Evolutionary conservation across 768 basidiomycete genomes (phyloP).

Genomic region (Podaxis sp.): DNA sequence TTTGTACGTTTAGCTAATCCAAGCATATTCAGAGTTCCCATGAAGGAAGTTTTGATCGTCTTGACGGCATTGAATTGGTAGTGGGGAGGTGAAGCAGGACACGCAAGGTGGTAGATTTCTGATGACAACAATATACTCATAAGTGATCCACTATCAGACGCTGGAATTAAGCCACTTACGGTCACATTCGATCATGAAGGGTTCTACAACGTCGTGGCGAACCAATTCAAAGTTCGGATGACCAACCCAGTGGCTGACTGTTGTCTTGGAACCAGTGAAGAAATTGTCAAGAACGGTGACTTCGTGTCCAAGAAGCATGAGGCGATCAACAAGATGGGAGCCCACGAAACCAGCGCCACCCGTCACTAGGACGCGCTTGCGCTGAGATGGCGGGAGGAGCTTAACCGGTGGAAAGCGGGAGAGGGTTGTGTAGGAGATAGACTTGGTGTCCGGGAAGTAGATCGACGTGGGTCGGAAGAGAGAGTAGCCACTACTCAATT

Average conservation of each 20-base stretch:
- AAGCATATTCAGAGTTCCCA: slow-evolving; percentile 98
- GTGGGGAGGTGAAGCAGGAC: slow-evolving; percentile 95
- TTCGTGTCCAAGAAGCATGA: slow-evolving; percentile 97
- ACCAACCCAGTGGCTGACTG: slow-evolving; percentile 92
- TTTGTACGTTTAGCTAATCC: slow-evolving; percentile 97
- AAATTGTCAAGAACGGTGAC: slow-evolving; percentile 98
- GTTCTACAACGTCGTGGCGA: slow-evolving; percentile 95
- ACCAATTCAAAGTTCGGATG: slow-evolving; percentile 99
- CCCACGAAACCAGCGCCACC: slow-evolving; percentile 99
- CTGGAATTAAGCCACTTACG: slow-evolving; percentile 51
- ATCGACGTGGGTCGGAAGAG: slow-evolving; percentile 84
- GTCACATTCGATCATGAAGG: slow-evolving; percentile 98
- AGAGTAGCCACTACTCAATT: slow-evolving; percentile 47
- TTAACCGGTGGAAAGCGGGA: slow-evolving; percentile 92
- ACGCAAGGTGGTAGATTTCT: slow-evolving; percentile 99
- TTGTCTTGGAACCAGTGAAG: slow-evolving; percentile 98
- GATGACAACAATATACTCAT: slow-evolving; percentile 19
- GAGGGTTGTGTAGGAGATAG: slow-evolving; percentile 91
- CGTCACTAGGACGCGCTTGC: slow-evolving; percentile 92
- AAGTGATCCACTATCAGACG: slow-evolving; percentile 10
- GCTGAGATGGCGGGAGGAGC: slow-evolving; percentile 69
- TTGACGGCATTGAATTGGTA: slow-evolving; percentile 99
- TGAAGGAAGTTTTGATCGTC: slow-evolving; percentile 97
- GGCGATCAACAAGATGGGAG: slow-evolving; percentile 94
- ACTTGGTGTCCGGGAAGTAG: slow-evolving; percentile 73